Evolutionary conservation across 768 basidiomycete genomes (phyloP).

Genomic region (Cantharellus cinnabarinus): DNA sequence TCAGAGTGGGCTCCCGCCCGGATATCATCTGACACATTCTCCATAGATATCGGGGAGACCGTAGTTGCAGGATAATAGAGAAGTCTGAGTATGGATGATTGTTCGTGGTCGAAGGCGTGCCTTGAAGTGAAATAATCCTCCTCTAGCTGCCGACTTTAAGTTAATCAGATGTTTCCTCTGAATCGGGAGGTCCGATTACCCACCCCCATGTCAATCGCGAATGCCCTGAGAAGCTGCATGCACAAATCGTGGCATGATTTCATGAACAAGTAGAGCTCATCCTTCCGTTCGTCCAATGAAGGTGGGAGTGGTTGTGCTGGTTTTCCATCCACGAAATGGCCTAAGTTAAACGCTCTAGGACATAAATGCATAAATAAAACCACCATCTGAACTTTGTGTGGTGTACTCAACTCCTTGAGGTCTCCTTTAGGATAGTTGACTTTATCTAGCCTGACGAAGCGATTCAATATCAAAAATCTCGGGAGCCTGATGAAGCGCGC

Average conservation of each 20-base stretch:
- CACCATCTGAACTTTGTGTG: not conserved
- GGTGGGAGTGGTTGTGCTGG: conserved; percentile 8
- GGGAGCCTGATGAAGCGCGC: not conserved
- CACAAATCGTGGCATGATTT: conserved; percentile 7
- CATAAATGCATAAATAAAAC: not conserved
- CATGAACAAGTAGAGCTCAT: conserved; percentile 4
- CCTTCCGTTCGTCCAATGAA: not conserved
- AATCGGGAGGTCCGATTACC: not conserved
- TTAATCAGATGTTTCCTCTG: not conserved
- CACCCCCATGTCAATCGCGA: conserved; percentile 6
- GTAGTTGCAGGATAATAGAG: conserved; percentile 9
- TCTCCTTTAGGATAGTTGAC: conserved; percentile 5
- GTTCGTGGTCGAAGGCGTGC: conserved; percentile 2
- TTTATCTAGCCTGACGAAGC: conserved; percentile 6
- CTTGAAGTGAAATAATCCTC: conserved; percentile 9
- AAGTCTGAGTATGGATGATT: conserved; percentile 6
- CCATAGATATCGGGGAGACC: not conserved
- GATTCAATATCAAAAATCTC: not conserved
- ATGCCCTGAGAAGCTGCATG: conserved; percentile 7
- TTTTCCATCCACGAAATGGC: conserved; percentile 2
- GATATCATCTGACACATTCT: conserved; percentile 2
- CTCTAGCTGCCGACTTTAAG: conserved; percentile 1
- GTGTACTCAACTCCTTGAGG: conserved; percentile 7
- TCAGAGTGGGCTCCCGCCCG: conserved; percentile 13
- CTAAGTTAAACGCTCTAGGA: conserved; percentile 9